These are phyloP conservation scores for Sphagnum contortum DNA, from an alignment of 225 moss, liverwort and hornwort species.

Conservation along the genomic window DNA sequence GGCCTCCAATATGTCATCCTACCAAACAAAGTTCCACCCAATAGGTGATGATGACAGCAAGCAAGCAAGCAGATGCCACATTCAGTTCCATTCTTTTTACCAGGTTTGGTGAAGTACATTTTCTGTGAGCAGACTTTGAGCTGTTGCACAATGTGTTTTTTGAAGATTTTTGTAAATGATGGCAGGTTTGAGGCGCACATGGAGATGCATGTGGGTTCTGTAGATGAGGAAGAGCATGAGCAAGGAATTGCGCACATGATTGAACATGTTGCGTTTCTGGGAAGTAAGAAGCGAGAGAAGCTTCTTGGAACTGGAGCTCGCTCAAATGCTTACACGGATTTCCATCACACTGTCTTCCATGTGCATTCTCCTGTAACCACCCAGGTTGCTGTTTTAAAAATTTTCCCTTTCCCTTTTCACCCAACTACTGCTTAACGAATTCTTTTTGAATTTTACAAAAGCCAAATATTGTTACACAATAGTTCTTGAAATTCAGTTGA, in stretches of 20 bases:
- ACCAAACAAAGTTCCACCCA: constrained; percentile 91
- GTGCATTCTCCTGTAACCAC: constrained; percentile 97
- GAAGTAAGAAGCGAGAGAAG: constrained; percentile 98
- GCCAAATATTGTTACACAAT: too few relatives aligned
- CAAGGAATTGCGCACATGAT: constrained; percentile 99
- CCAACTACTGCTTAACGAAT: too few relatives aligned
- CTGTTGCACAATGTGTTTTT: too few relatives aligned
- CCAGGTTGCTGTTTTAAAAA: constrained; percentile 18
- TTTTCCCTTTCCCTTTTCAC: too few relatives aligned
- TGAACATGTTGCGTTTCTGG: constrained; percentile 98
- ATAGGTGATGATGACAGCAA: constrained; percentile 40
- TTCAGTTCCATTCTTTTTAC: too few relatives aligned
- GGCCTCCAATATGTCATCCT: constrained; percentile 92
- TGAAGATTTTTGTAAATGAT: too few relatives aligned
- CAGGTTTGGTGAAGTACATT: too few relatives aligned
- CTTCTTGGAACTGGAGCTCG: constrained; percentile 95
- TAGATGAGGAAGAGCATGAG: constrained; percentile 87
- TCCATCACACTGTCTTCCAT: constrained; percentile 99
- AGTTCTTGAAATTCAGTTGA: too few relatives aligned
- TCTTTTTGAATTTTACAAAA: too few relatives aligned
- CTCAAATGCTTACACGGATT: constrained; percentile 98
- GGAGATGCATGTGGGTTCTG: constrained; percentile 99
- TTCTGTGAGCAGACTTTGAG: too few relatives aligned
- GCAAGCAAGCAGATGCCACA: too few relatives aligned
- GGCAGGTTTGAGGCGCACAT: constrained; percentile 98